Conservation (phyloP, 257 asterid genomes). For the Asclepias syriaca region DNA sequence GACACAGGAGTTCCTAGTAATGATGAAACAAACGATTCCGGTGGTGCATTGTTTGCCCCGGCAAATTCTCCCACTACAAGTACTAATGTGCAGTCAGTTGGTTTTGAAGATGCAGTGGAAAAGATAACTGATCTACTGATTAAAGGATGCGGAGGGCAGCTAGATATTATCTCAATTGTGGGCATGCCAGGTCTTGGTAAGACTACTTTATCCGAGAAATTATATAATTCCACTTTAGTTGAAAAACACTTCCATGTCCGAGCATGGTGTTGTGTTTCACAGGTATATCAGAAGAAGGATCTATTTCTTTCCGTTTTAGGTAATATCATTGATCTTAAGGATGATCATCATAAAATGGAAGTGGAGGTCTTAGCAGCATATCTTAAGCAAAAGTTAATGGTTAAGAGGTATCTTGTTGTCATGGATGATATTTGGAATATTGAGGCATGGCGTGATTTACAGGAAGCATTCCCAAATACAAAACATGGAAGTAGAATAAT, state of each 20-base stretch:
- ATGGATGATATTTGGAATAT: conserved; percentile 21
- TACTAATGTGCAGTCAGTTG: background rate
- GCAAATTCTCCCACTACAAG: background rate
- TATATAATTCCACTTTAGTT: background rate
- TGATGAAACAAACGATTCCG: background rate
- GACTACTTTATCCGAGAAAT: conserved; percentile 11
- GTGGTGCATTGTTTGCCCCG: background rate
- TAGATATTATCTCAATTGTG: conserved; percentile 17
- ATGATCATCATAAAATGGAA: too few species aligned
- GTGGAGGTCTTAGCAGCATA: background rate
- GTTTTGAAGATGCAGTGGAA: background rate
- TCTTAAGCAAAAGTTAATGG: background rate
- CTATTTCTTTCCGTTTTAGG: background rate
- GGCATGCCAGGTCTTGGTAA: conserved; percentile 25
- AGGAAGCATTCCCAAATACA: background rate
- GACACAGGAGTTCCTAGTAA: background rate
- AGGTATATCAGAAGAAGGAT: background rate
- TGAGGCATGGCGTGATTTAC: conserved; percentile 6
- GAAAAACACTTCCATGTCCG: background rate
- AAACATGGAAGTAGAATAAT: conserved; percentile 16
- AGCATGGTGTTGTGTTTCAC: conserved; percentile 15
- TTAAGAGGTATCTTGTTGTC: conserved; percentile 9
- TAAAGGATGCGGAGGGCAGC: background rate
- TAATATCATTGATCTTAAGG: background rate
- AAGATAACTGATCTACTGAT: background rate